Conservation (phyloP, 2,329 filamentous ascomycete species). For the Lasiodiplodia sp. region DNA sequence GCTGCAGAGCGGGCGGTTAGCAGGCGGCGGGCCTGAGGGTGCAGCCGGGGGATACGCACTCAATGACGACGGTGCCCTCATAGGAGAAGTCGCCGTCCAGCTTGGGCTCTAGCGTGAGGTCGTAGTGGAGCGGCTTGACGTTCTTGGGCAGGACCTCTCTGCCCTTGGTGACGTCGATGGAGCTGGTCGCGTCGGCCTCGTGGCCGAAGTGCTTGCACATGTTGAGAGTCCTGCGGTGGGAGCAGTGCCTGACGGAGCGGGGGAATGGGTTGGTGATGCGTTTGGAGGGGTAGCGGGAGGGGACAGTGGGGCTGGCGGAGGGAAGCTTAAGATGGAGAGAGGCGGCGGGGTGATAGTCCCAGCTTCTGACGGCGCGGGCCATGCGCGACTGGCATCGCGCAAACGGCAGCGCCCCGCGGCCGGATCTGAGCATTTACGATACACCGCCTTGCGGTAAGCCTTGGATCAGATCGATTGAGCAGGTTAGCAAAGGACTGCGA, state of each 20-base stretch:
- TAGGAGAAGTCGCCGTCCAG: conserved; percentile 82
- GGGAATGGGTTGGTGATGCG: conserved; percentile 9
- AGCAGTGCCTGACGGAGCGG: conserved; percentile 65
- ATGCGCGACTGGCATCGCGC: conserved; percentile 22
- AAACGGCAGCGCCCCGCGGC: conserved; percentile 21
- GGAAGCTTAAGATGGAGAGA: conserved; percentile 11
- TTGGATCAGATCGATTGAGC: conserved; percentile 25
- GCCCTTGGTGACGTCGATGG: conserved; percentile 67
- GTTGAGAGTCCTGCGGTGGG: conserved; percentile 67
- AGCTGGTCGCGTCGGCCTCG: conserved; percentile 62
- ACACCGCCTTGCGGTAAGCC: conserved; percentile 24
- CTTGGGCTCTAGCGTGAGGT: conserved; percentile 89
- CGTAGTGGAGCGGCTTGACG: conserved; percentile 90
- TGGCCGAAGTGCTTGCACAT: conserved; percentile 70
- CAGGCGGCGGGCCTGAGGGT: conserved; percentile 2
- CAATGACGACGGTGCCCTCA: conserved; percentile 82
- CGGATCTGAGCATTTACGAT: conserved; percentile 27
- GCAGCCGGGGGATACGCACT: conserved; percentile 57
- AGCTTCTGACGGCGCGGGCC: conserved; percentile 10
- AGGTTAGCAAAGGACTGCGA: conserved; percentile 10
- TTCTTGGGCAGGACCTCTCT: conserved; percentile 91
- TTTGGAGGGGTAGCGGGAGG: conserved; percentile 16
- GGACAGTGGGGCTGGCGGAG: conserved; percentile 14
- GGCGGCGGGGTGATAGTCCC: conserved; percentile 4
- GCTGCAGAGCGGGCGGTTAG: conserved; percentile 47